A percentile compares a stretch with the other conserved stretches of the same genome.
Conservation (phyloP, 2,329 filamentous ascomycete species). For the Sclerotinia subarctica region DNA sequence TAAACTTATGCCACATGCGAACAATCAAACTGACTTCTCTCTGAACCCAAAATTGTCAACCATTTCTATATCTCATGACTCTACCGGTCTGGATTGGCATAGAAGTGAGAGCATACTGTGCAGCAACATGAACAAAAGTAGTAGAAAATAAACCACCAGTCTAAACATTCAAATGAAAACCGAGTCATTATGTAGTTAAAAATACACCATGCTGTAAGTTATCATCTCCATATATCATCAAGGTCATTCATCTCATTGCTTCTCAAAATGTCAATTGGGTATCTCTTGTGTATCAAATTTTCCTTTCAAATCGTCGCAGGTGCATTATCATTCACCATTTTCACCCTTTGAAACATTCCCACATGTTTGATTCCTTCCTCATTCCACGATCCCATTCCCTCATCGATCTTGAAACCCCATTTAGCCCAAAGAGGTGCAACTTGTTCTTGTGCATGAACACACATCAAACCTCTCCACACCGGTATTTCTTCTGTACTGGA, state of each 20-base stretch:
- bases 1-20: too few relatives aligned
- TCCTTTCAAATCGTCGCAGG: not conserved
- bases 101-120: too few relatives aligned
- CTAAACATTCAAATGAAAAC: too few relatives aligned
- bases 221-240: too few relatives aligned
- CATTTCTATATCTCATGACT: too few relatives aligned
- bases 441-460: slow-evolving; percentile 74
- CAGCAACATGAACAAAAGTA: too few relatives aligned
- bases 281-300: not conserved
- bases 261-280: not conserved
- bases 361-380: slow-evolving; percentile 85
- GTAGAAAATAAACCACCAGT: too few relatives aligned
- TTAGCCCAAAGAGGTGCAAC: slow-evolving; percentile 64
- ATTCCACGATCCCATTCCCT: slow-evolving; percentile 71
- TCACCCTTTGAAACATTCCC: slow-evolving; percentile 68
- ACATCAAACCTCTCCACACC: slow-evolving; percentile 70
- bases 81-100: too few relatives aligned
- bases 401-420: slow-evolving; percentile 72
- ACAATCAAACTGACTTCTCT: too few relatives aligned
- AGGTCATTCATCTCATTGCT: not conserved
- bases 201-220: too few relatives aligned
- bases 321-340: slow-evolving; percentile 33
- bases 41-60: too few relatives aligned
- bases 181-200: too few relatives aligned
- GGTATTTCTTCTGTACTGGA: slow-evolving; percentile 44